Base-by-base conservation (phyloP, 257 asterid species). In the Linaria vulgaris region DNA sequence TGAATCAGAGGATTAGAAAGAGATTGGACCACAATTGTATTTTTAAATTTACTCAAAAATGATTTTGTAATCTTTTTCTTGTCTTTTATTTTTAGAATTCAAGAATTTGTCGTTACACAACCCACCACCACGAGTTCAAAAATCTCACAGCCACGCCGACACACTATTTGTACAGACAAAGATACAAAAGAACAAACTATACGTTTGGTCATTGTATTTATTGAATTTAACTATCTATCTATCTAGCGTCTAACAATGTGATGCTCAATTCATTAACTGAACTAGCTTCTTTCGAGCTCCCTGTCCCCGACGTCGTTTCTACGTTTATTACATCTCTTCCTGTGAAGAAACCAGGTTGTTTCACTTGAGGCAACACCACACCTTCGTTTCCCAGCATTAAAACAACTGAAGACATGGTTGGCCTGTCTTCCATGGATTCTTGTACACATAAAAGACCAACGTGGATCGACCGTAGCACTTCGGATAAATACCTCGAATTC, bases 371-470 rank as follows among this genome's bases (percentile, higher is more conserved):
- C 69, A 76, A 34, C 3, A 72, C 24, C 3, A 13, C 61, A 1
- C 55, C 54, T 4, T 60, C 81, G 15, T 69, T 76, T 45, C 59
- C 66, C 19, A 76, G 38, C 81, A 72, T 72, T 44, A 56, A 15
- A 8, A 72, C 75, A 17, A 68, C 75, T 0, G 70, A 20, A 31
- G 78, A 17, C 75, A 76, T 76, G 69, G 20, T 72, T 21, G 78
- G 81, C 52, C 81, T 55, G 5, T 69, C 73, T 16, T 72, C 68
- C 10, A 60, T 55, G 11, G 0, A 12, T 45, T 61, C 61, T 64
- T 76, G 81, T 22, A 76, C 78, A 37, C 81, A 76, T 14, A 76
- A 31, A 14, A 76, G 78, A 9, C 75, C 78, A 0, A 76, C n/a
- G 3, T 73, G 76, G 61, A 74, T 71, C 20, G 73, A 63, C 55